Percentiles rank a stretch among this genome's conserved stretches.
These are phyloP conservation scores for Tolypocladium album DNA, from an alignment of 2,329 filamentous ascomycete species.

Conservation along the genomic window DNA sequence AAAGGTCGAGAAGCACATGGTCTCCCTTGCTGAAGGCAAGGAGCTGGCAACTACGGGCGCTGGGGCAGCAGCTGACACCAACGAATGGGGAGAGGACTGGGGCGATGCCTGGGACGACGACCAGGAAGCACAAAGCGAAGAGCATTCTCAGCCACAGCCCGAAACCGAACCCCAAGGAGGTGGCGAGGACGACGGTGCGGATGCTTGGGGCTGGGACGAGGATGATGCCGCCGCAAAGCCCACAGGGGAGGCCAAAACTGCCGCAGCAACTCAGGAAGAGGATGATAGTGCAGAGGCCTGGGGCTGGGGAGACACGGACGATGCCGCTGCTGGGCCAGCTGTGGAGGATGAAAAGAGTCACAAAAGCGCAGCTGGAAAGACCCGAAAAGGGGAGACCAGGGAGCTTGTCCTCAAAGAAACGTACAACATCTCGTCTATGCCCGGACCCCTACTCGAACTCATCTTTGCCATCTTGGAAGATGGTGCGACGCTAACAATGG, in stretches of 20 bases:
- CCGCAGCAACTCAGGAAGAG: constrained; percentile 21
- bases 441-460: constrained; percentile 62
- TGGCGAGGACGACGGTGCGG: constrained; percentile 35
- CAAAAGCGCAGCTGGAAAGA: constrained; percentile 4
- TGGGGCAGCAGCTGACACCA: constrained; percentile 29
- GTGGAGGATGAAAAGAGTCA: constrained; percentile 5
- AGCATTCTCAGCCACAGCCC: constrained; percentile 11
- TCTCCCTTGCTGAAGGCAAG: constrained; percentile 57
- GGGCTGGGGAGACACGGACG: constrained; percentile 69
- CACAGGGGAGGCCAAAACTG: constrained; percentile 5
- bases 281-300: constrained; percentile 57
- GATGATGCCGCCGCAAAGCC: constrained; percentile 30
- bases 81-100: constrained; percentile 71
- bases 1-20: constrained; percentile 71
- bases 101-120: constrained; percentile 71
- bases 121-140: constrained; percentile 29
- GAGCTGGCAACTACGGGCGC: constrained; percentile 47
- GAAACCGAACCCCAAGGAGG: constrained; percentile 5
- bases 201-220: constrained; percentile 81
- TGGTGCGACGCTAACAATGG: constrained; percentile 47
- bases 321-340: constrained; percentile 21
- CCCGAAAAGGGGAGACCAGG: constrained; percentile 27
- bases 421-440: constrained; percentile 82
- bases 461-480: constrained; percentile 52
- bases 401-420: constrained; percentile 74